Evolutionary conservation across 768 basidiomycete species (phyloP).

Genomic region (Lentinula sp.): DNA sequence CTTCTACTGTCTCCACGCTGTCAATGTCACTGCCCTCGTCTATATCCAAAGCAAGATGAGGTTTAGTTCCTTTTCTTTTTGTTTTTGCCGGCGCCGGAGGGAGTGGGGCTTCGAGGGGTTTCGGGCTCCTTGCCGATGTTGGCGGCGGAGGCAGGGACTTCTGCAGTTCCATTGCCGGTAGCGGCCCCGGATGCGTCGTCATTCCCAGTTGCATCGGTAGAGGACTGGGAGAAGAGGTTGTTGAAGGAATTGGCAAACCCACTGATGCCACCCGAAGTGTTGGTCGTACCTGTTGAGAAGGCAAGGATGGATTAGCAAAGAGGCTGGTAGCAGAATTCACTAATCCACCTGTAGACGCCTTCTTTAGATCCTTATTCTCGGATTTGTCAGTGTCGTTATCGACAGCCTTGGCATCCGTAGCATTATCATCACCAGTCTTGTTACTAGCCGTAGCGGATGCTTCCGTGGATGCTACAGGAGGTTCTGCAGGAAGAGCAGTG

Average conservation of each 20-base stretch:
- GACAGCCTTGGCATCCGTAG: not conserved
- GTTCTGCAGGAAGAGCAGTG: not conserved
- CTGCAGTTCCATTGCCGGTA: conserved; percentile 4
- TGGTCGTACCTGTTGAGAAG: not conserved
- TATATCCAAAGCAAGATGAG: not conserved
- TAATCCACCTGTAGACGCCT: conserved; percentile 7
- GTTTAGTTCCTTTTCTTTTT: not conserved
- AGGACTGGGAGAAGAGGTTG: not conserved
- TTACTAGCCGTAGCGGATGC: not conserved
- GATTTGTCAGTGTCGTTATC: not conserved
- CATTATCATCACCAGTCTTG: not conserved
- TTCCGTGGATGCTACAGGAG: not conserved
- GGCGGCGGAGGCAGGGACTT: not conserved
- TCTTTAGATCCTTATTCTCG: not conserved
- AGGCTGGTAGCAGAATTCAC: conserved; percentile 1
- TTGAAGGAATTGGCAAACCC: not conserved
- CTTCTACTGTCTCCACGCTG: not conserved
- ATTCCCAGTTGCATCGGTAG: not conserved
- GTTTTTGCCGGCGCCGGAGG: not conserved
- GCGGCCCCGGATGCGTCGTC: not conserved
- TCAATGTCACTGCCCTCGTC: not conserved
- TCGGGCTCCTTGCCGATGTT: not conserved
- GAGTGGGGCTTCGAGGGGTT: conserved; percentile 2
- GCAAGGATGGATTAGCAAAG: not conserved
- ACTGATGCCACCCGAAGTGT: not conserved